Evolutionary conservation across 164 flowering plant species (phyloP), one percentile per base, ranked within the genome.

Genomic region (Chloranthus sessilifolius): DNA sequence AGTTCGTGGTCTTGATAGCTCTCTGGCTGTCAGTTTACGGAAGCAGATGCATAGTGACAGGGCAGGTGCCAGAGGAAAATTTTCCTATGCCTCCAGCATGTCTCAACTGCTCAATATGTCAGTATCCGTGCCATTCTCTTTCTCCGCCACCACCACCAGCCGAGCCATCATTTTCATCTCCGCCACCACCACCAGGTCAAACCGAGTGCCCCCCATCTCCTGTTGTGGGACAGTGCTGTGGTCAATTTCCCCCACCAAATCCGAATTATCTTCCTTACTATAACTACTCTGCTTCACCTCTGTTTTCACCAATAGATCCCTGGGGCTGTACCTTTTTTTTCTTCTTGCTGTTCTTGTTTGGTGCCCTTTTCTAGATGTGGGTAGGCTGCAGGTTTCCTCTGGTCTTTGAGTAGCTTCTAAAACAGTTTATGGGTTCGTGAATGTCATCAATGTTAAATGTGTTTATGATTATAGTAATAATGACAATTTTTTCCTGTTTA

Each of bases 201-300:
- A 20, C 19, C 24, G 37, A 36, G 36, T 52, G 51, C 21, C 45
- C 51, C 0, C 50, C 48, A 44, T 5, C 19, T 25, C 7, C 17
- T 15, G 17, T 16, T 15, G 7, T 24, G n/a, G n/a, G n/a, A 23
- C 43, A 7, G 40, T 50, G 46, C 45, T 49, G 34, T 19, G n/a
- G 57, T 10, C 35, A 42, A 40, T 19, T 15, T 33, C 25, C 61
- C 14, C 56, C 61, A 20, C 61, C 56, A 17, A 27, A 9, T n/a
- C 52, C 61, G 15, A 12, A 27, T 24, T 22, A 27, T 23, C 25
- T 44, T n/a, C 61, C 61, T 23, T 56, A 50, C 50, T 43, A 56
- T 24, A 50, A 56, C 36, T n/a, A n/a, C n/a, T 56, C 43, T 2
- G 51, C 66, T 3, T 38, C 59, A 22, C 53, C 54, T 53, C 22